Evolutionary conservation across 1,284 basidiomycete genomes (phyloP), one percentile per base, ranked within the genome.

Genomic region (Cystobasidiaceae sp.): DNA sequence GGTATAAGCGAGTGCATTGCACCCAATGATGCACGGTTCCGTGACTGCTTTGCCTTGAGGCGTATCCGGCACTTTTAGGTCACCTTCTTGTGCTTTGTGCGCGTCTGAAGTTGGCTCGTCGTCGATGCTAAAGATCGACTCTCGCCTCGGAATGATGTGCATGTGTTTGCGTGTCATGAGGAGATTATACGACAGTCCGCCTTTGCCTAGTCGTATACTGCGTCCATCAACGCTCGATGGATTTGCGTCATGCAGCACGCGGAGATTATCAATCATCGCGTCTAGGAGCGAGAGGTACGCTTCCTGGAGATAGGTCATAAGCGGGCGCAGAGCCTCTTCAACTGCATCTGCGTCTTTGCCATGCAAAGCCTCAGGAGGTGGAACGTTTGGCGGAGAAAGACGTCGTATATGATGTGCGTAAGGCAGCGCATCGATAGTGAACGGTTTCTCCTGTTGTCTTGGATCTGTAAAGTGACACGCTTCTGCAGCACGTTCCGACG

Each of bases 91-190:
- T n/a, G n/a, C n/a, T n/a, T n/a, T n/a, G n/a, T n/a, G n/a, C n/a
- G n/a, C n/a, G n/a, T n/a, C n/a, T n/a, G n/a, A n/a, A n/a, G n/a
- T n/a, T n/a, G n/a, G n/a, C n/a, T n/a, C n/a, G n/a, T n/a, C n/a
- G n/a, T 19, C 30, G 13, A 64, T 34, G 2, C 19, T 19, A 32
- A 51, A 64, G 8, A 49, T 44, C n/a, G 51, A 30, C 19, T 48
- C 43, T 17, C 52, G 51, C 28, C 61, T 64, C 41, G 61, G 61
- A 9, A 64, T 64, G 30, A 64, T 37, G 32, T 64, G 61, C 61
- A 64, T 64, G 30, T 64, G 61, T 28, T 44, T 45, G 13, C 48
- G 32, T 6, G 61, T 64, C 41, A 64, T 45, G 21, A 64, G 52
- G 17, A 64, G 32, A 33, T 64, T 64, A 44, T 64, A 64, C 23